Conservation (phyloP, 2,329 filamentous ascomycete genomes). For the Colletotrichum noveboracense region DNA sequence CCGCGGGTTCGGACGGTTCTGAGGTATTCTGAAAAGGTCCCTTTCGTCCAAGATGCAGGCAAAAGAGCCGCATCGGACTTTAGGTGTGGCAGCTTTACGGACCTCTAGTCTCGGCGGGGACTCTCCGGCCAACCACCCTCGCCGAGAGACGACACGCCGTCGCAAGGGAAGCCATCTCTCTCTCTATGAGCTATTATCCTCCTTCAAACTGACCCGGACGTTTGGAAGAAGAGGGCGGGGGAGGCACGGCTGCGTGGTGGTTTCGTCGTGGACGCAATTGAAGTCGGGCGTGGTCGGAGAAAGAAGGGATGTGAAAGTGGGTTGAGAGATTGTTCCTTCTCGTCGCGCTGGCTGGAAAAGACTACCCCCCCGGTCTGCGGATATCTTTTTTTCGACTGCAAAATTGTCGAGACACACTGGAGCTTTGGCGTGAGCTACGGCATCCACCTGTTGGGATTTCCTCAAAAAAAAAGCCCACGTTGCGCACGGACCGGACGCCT, state of each 20-base stretch:
- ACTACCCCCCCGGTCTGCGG: not conserved
- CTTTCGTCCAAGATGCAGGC: not conserved
- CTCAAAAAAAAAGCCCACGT: not conserved
- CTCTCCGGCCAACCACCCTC: slow-evolving; percentile 60
- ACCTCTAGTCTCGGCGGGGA: slow-evolving; percentile 65
- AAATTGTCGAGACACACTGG: slow-evolving; percentile 9
- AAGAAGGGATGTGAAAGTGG: slow-evolving; percentile 14
- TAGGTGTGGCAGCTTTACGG: slow-evolving; percentile 29
- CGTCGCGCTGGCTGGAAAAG: not conserved
- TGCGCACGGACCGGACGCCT: not conserved
- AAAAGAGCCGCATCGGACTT: not conserved
- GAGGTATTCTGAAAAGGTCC: not conserved
- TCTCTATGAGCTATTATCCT: not conserved
- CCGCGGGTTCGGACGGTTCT: not conserved
- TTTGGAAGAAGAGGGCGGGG: not conserved
- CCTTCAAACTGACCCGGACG: not conserved
- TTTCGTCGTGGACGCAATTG: not conserved
- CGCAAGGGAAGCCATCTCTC: slow-evolving; percentile 69
- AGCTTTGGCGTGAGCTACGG: slow-evolving; percentile 16
- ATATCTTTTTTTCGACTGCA: not conserved
- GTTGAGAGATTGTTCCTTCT: slow-evolving; percentile 2
- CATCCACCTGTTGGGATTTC: slow-evolving; percentile 17
- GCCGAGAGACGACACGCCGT: slow-evolving; percentile 68
- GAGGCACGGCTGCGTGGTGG: not conserved
- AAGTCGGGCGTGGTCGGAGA: not conserved